Evolutionary conservation across 257 asterid species (phyloP), one percentile per base, ranked within the genome.

Genomic region (Solanum ossicruentum): DNA sequence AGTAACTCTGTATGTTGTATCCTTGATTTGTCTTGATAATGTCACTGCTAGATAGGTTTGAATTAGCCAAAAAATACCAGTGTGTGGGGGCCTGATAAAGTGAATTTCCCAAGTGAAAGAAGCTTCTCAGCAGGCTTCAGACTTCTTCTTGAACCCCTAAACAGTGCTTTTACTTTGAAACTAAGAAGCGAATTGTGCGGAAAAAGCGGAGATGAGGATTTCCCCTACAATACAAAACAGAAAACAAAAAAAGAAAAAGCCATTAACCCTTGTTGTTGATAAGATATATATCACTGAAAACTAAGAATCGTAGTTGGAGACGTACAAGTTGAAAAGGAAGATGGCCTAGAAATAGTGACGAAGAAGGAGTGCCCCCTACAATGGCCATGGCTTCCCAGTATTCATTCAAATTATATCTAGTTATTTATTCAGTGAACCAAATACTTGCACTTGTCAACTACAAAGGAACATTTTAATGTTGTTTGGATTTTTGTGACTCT

Each of bases 131-230:
- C 80, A 45, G 95, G 93, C 86, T 92, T 93, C 55, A 75, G 88
- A 1, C 94, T 89, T 90, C 94, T 92, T 89, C 69, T 95, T 67
- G 95, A 95, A 21, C 93, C 94, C 98, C 98, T 95, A 86, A 93
- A 95, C 84, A 95, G 86, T 81, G 97, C 94, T 72, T 87, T 90
- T 84, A 93, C 86, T 65, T 88, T 88, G 80, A 88, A 88, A 72
- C 88, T 39, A 36, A 88, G 55, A 71, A 78, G 85, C n/a, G 88
- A 72, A 80, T 83, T 88, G 80, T 39, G 88, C 47, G 79, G 47
- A 81, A 56, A 67, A 69, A 85, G 52, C 67, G 85, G 78, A 73
- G 73, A 79, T 18, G 89, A 75, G 70, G 87, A 84, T 84, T 90
- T 90, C 86, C 90, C 85, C 98, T 94, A 88, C 82, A 89, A 32